Conservation (phyloP, 768 basidiomycete genomes). For the Hysterangium stoloniferum region DNA sequence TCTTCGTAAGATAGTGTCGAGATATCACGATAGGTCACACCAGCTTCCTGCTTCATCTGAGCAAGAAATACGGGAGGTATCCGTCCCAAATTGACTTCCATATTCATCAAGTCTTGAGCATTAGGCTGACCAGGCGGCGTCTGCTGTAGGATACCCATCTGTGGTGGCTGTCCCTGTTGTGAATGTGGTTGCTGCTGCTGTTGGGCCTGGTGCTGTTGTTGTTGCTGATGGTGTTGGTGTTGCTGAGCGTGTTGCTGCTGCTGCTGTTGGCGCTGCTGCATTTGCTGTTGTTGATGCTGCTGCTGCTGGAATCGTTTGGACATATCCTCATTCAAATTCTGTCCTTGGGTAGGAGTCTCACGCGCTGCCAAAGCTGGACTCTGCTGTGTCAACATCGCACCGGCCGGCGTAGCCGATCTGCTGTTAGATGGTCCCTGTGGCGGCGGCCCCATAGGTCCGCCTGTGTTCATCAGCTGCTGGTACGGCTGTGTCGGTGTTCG, state of each 20-base stretch:
- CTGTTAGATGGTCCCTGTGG: constrained; percentile 45
- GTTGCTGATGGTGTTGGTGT: constrained; percentile 15
- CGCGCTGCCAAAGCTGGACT: constrained; percentile 53
- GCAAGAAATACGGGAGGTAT: constrained; percentile 31
- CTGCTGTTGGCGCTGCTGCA: constrained; percentile 15
- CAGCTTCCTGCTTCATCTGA: constrained; percentile 35
- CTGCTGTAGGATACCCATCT: no score
- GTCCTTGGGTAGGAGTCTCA: constrained; percentile 28
- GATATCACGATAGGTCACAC: constrained; percentile 40
- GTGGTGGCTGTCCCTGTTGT: no score
- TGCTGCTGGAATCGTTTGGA: constrained; percentile 1
- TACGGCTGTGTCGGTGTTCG: constrained; percentile 35
- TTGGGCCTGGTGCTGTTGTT: constrained; percentile 11
- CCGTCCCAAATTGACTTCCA: constrained; percentile 36
- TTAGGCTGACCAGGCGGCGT: not conserved
- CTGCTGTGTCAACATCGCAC: constrained; percentile 38
- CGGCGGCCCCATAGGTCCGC: not conserved
- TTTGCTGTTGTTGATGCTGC: constrained; percentile 9
- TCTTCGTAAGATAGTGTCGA: constrained; percentile 38
- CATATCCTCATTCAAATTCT: constrained; percentile 7
- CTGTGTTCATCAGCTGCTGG: constrained; percentile 25
- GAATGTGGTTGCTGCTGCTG: constrained; percentile 16
- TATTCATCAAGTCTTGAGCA: not conserved
- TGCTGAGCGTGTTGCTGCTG: not conserved
- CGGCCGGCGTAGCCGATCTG: constrained; percentile 45